phyloP scores from a whole-genome alignment of 192 early-diverging fungal species.

The Rhizophlyctis rosea region DNA sequence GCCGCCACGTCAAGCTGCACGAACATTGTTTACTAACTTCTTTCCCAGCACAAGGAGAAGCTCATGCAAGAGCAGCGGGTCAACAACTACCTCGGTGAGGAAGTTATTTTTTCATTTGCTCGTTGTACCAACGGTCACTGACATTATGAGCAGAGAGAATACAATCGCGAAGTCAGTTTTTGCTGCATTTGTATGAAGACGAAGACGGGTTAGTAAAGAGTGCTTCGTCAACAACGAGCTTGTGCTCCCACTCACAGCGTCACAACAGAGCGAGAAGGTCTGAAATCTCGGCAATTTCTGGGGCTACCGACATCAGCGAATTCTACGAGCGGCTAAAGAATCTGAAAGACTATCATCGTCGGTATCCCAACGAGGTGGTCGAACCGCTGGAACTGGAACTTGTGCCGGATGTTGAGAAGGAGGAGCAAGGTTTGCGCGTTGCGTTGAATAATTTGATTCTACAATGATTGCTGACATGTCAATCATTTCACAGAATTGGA shows the following conservation, averaged over 20 bases:
- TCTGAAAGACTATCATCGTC: constrained; percentile 78
- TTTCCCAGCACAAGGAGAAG: constrained; percentile 69
- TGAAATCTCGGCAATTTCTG: constrained; percentile 70
- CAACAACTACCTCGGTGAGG: constrained; percentile 42
- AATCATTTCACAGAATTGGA: constrained; percentile 61
- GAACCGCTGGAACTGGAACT: constrained; percentile 82
- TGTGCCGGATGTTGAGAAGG: constrained; percentile 48
- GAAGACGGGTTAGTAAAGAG: constrained; percentile 56
- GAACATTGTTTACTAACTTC: neutral
- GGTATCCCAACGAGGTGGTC: constrained; percentile 71
- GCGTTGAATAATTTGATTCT: constrained; percentile 30
- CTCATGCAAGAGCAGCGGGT: constrained; percentile 82
- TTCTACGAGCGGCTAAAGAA: constrained; percentile 82
- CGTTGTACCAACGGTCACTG: neutral
- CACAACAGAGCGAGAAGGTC: constrained; percentile 56
- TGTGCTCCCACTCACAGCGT: neutral
- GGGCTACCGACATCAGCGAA: constrained; percentile 66
- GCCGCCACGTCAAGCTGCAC: neutral
- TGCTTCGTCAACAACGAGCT: no score
- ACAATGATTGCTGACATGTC: constrained; percentile 1
- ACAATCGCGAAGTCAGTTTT: constrained; percentile 55
- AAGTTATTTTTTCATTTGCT: neutral
- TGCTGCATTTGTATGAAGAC: constrained; percentile 70
- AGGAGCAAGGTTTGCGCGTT: constrained; percentile 44
- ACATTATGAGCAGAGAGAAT: constrained; percentile 54